Evolutionary conservation across 2,329 filamentous ascomycete genomes (phyloP), one percentile per base, ranked within the genome.

Genomic region (Aspergillus sp.): DNA sequence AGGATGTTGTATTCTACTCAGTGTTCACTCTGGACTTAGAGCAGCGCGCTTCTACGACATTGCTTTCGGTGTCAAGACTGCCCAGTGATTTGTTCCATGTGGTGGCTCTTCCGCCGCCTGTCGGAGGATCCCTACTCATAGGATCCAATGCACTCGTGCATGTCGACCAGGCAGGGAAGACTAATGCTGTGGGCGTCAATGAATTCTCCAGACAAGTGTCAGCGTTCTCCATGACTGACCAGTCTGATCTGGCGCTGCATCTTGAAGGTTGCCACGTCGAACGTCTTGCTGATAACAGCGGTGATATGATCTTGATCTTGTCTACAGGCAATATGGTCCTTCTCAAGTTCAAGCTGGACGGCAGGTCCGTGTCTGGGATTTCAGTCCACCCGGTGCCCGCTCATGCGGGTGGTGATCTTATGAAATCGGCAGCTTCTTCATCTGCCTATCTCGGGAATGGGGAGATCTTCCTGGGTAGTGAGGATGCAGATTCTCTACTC

Each of bases 1-100:
- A 87, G 65, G 94, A 99, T 68, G 84, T 89, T 61, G 78, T 96
- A 45, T 87, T 86, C 16, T 99, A 96, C 74, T 91, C 91, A 66
- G 93, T 99, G 56, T 96, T 96, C 66, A 96, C 94, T 0, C 79
- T 99, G 47, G 94, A 99, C 66, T 79, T 99, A 45, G 90, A 96
- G 64, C 92, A 97, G 69, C 88, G 87, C 62, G 92, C 92, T 2
- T 96, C 92, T 3, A 99, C 94, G 1, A 91, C 90, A 2, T 89
- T 99, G 58, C 80, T 97, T 7, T 94, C 92, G 0, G 90, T 97
- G 45, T 80, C 84, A 19, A 87, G 86, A 38, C 81, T 99, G 40
- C 95, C 94, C 1, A 91, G 90, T 66, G 93, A 97, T 69, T 79
- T 97, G 9, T 90, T 87, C 68, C 84, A 84, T 60, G 86, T 97